Base-by-base conservation (phyloP, 495 filamentous ascomycete species). In the Daldinia caldariorum region DNA sequence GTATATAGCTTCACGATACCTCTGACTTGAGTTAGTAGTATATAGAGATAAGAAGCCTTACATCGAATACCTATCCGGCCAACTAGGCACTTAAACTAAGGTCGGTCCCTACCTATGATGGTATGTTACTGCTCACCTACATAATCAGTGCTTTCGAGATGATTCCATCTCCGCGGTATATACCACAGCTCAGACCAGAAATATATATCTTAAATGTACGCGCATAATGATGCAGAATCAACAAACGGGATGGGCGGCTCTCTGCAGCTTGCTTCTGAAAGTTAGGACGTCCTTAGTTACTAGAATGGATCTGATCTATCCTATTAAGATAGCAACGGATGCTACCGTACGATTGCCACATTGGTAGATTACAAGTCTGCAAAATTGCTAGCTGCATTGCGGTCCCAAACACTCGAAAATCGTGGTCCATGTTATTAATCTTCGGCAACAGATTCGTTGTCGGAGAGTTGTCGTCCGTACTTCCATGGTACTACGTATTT, bases 341-440 rank as follows among this genome's bases (percentile, higher is more conserved):
- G 35, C 35, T 4, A 47, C 9, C 18, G 10, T 37, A 18, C 29
- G 35, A 41, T 57, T 16, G 34, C n/a, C 12, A 55, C 34, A 39
- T 39, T 16, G 54, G 54, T 57, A 57, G 18, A 57, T 57, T 20
- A 57, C 31, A 12, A 39, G 37, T 39, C 34, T 57, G 18, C 54
- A 20, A 57, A 34, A 57, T 57, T 57, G 34, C 54, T 26, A n/a
- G 54, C 32, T 41, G 54, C 54, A 57, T 57, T 9, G 22, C 10
- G 13, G 32, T 22, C 2, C 18, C 35, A 6, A 35, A 12, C 35
- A 26, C 26, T 38, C 26, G 34, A 22, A 57, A 39, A 26, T n/a
- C 35, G 4, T 22, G 3, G 54, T 12, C 20, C 54, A 57, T 29
- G 18, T 20, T 14, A 6, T 20, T 14, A 18, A 41, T 39, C 34